Evolutionary conservation across 192 early-diverging fungal species (phyloP).

Genomic region (Coemansia sp.): DNA sequence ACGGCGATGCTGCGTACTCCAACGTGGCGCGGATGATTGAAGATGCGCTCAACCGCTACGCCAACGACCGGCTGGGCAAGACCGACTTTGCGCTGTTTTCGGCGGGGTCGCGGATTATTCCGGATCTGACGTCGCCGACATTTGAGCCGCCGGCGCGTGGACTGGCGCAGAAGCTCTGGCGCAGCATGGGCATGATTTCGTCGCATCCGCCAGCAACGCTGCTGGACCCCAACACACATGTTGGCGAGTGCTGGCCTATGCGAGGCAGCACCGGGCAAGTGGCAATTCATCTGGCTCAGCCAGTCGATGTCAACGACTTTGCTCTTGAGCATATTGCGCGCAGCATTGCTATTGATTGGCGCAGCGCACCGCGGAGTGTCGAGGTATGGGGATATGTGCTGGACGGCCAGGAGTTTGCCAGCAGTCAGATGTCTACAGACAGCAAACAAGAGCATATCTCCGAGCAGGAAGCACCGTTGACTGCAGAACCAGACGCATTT

Average conservation of each 20-base stretch:
- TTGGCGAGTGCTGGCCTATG: conserved; percentile 80
- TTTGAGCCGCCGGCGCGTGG: conserved; percentile 48
- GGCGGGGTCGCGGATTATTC: conserved; percentile 65
- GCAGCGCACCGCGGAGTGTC: conserved; percentile 63
- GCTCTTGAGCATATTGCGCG: conserved; percentile 69
- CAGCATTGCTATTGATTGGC: conserved; percentile 57
- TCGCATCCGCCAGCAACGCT: conserved; percentile 44
- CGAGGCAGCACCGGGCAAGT: conserved; percentile 60
- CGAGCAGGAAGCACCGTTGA: not conserved
- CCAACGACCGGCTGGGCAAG: conserved; percentile 57
- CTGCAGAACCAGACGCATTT: not conserved
- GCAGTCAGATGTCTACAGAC: not conserved
- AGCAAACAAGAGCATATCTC: not conserved
- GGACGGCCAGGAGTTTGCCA: conserved; percentile 2
- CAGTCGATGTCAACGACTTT: conserved; percentile 60
- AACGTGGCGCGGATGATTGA: conserved; percentile 58
- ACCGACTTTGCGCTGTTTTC: conserved; percentile 70
- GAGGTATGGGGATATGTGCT: conserved; percentile 65
- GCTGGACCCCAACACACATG: conserved; percentile 52
- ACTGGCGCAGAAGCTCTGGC: conserved; percentile 18
- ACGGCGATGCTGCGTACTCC: conserved; percentile 43
- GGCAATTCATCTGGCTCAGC: conserved; percentile 59
- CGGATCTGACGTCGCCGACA: conserved; percentile 60
- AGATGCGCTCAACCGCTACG: conserved; percentile 60
- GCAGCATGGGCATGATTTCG: conserved; percentile 31